Percentiles rank a stretch among this genome's conserved stretches.
Conservation (phyloP, 2,329 filamentous ascomycete species). For the Aureobasidium zeae region DNA sequence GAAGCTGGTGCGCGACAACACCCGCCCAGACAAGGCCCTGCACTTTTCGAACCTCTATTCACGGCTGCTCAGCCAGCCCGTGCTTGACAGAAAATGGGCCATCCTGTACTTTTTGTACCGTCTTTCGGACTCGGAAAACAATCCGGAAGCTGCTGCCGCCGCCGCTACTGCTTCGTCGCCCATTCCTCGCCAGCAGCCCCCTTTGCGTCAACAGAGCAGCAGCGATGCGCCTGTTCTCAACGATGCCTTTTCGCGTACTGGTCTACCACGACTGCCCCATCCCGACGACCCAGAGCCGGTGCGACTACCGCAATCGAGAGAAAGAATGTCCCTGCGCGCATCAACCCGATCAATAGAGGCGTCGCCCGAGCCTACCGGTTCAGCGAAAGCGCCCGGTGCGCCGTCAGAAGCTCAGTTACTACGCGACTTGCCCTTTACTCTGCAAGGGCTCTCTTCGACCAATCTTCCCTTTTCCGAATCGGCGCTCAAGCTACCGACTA, state of each 20-base stretch:
- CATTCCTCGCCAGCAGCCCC: not conserved
- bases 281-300: slow-evolving; percentile 22
- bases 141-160: slow-evolving; percentile 13
- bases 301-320: slow-evolving; percentile 18
- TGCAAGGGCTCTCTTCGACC: slow-evolving; percentile 84
- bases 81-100: slow-evolving; percentile 92
- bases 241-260: slow-evolving; percentile 41
- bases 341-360: slow-evolving; percentile 9
- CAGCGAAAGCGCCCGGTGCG: slow-evolving; percentile 5
- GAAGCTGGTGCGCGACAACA: slow-evolving; percentile 69
- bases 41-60: slow-evolving; percentile 88
- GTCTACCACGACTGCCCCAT: slow-evolving; percentile 32
- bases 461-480: slow-evolving; percentile 67
- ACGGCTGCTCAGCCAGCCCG: slow-evolving; percentile 77
- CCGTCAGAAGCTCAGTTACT: slow-evolving; percentile 38
- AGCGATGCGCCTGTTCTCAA: slow-evolving; percentile 29
- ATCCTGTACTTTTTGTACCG: slow-evolving; percentile 87
- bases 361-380: slow-evolving; percentile 1
- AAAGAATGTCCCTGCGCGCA: slow-evolving; percentile 11
- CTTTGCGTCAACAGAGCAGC: slow-evolving; percentile 6
- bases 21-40: slow-evolving; percentile 63
- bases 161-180: not conserved
- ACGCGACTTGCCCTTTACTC: slow-evolving; percentile 75
- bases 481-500: slow-evolving; percentile 64
- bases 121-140: slow-evolving; percentile 59